These are phyloP conservation scores for Aureobasidium sp. DNA, from an alignment of 2,329 filamentous ascomycete genomes.

Conservation along the genomic window DNA sequence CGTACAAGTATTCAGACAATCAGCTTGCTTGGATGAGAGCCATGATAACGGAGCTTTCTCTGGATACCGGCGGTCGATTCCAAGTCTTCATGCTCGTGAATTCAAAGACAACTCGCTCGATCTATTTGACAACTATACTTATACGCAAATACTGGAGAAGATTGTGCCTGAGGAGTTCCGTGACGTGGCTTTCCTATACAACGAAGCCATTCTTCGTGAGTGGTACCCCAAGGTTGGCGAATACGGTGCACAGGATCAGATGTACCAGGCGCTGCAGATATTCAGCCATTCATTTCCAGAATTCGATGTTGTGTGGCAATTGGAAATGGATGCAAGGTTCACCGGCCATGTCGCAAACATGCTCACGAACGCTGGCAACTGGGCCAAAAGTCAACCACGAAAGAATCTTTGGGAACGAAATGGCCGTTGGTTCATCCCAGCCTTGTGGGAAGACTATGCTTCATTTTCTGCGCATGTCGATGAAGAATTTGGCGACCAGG, in stretches of 20 bases:
- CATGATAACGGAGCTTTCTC: constrained; percentile 1
- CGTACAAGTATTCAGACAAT: background rate
- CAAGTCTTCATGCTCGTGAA: background rate
- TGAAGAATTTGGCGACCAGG: background rate
- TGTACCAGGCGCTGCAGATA: background rate
- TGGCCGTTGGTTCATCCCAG: background rate
- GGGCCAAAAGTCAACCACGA: background rate
- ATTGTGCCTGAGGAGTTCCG: background rate
- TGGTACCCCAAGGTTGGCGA: background rate
- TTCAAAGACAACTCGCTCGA: background rate
- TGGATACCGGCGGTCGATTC: background rate
- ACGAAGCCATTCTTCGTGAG: background rate
- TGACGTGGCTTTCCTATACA: background rate
- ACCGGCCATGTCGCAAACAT: background rate
- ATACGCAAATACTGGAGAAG: background rate
- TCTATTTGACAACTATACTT: background rate
- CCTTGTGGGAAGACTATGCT: background rate
- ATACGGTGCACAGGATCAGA: background rate
- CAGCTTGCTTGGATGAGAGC: constrained; percentile 2
- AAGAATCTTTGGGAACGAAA: background rate
- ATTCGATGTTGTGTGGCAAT: background rate
- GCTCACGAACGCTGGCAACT: background rate
- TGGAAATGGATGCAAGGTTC: background rate
- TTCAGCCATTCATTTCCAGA: background rate
- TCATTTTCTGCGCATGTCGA: background rate